Evolutionary conservation across 2,329 filamentous ascomycete genomes (phyloP).

Genomic region (Lizonia empirigonia): DNA sequence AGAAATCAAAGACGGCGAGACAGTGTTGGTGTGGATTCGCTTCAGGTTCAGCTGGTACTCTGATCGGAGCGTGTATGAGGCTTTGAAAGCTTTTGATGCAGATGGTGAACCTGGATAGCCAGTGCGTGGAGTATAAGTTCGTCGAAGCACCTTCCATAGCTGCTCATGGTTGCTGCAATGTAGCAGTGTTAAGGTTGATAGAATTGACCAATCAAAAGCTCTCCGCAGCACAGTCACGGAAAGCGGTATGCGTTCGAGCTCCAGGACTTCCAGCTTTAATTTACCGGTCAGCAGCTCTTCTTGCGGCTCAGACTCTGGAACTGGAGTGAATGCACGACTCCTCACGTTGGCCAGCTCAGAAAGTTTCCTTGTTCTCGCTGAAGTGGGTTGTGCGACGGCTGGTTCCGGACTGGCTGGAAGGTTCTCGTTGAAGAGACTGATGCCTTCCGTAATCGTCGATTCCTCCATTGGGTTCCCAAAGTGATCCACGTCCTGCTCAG

Average conservation of each 20-base stretch:
- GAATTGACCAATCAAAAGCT: conserved; percentile 74
- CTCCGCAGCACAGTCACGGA: conserved; percentile 72
- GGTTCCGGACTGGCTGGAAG: conserved; percentile 19
- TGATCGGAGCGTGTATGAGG: conserved; percentile 47
- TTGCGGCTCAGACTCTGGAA: conserved; percentile 6
- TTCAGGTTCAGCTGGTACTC: conserved; percentile 65
- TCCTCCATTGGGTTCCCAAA: conserved; percentile 36
- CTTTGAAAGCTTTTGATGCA: conserved; percentile 44
- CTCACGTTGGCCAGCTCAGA: conserved; percentile 8
- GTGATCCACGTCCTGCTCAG: conserved; percentile 36
- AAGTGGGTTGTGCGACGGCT: conserved; percentile 9
- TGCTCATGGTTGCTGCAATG: conserved; percentile 74
- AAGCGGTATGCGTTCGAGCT: conserved; percentile 76
- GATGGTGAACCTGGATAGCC: conserved; percentile 44
- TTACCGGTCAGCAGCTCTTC: conserved; percentile 59
- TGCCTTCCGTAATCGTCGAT: conserved; percentile 30
- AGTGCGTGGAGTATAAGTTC: conserved; percentile 53
- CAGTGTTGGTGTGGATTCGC: conserved; percentile 75
- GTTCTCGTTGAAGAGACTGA: conserved; percentile 30
- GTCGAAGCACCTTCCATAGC: conserved; percentile 74
- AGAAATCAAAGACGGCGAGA: conserved; percentile 69
- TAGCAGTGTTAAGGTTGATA: conserved; percentile 75
- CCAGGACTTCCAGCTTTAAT: conserved; percentile 71
- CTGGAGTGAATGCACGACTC: conserved; percentile 3
- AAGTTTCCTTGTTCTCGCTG: background rate